These are phyloP conservation scores for Leccinum fibrillosum DNA, from an alignment of 768 basidiomycete genomes.

Conservation along the genomic window DNA sequence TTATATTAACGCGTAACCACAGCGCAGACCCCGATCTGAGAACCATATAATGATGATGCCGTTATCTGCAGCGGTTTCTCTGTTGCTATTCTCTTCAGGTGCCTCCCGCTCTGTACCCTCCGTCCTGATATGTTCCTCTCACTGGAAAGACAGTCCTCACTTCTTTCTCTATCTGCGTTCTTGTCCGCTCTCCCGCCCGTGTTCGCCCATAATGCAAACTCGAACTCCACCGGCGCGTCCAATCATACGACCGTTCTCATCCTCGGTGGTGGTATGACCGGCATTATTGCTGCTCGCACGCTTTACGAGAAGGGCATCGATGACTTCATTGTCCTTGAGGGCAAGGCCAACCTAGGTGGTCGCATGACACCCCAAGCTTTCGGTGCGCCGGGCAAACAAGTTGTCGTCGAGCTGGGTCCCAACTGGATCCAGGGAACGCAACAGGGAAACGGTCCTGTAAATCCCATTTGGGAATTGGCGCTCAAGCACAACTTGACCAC, in stretches of 20 bases:
- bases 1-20: neutral
- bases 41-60: neutral
- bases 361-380: slow-evolving; percentile 50
- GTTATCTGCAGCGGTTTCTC: neutral
- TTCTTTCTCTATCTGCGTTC: neutral
- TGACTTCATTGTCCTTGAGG: slow-evolving; percentile 62
- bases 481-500: slow-evolving; percentile 52
- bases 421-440: slow-evolving; percentile 63
- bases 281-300: slow-evolving; percentile 61
- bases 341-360: slow-evolving; percentile 57
- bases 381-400: slow-evolving; percentile 35
- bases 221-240: neutral
- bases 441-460: slow-evolving; percentile 44
- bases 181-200: slow-evolving; percentile 1
- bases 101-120: neutral
- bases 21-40: no score
- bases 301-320: slow-evolving; percentile 50
- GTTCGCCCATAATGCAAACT: slow-evolving; percentile 3
- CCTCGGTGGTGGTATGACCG: slow-evolving; percentile 64
- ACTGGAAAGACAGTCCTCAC: neutral
- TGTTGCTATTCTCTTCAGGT: neutral
- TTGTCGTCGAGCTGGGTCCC: slow-evolving; percentile 53
- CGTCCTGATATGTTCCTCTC: slow-evolving; percentile 12
- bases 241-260: slow-evolving; percentile 45
- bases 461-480: slow-evolving; percentile 59